phyloP scores from a whole-genome alignment of 2,329 filamentous ascomycete genomes.

The Dactylellina sp. region DNA sequence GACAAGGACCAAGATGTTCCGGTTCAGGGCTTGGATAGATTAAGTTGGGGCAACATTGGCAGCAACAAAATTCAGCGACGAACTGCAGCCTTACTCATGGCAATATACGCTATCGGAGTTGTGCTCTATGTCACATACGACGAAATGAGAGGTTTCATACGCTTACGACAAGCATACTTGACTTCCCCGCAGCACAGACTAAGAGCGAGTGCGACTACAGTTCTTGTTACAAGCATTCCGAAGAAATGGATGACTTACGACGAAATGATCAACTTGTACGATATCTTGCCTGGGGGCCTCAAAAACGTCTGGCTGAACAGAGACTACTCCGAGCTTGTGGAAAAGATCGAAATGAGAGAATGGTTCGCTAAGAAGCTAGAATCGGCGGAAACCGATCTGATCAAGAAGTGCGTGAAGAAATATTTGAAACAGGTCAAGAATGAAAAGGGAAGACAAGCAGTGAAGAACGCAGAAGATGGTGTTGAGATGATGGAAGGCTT shows the following conservation, averaged over 20 bases:
- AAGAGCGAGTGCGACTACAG: slow-evolving; percentile 92
- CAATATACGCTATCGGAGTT: slow-evolving; percentile 81
- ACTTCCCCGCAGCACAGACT: slow-evolving; percentile 95
- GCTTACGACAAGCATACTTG: slow-evolving; percentile 91
- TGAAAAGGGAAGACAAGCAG: slow-evolving; percentile 75
- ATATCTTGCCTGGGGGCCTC: slow-evolving; percentile 95
- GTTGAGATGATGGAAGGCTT: slow-evolving; percentile 39
- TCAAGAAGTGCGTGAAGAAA: slow-evolving; percentile 81
- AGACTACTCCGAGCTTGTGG: slow-evolving; percentile 82
- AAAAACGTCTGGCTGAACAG: slow-evolving; percentile 97
- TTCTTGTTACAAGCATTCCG: slow-evolving; percentile 90
- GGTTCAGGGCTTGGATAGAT: slow-evolving; percentile 78
- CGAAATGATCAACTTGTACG: slow-evolving; percentile 84
- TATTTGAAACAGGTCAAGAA: slow-evolving; percentile 76
- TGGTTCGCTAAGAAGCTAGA: slow-evolving; percentile 79
- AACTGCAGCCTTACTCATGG: slow-evolving; percentile 85
- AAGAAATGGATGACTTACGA: slow-evolving; percentile 88
- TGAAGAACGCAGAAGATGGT: slow-evolving; percentile 66
- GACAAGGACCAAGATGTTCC: slow-evolving; percentile 69
- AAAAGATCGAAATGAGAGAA: slow-evolving; percentile 83
- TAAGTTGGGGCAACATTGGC: slow-evolving; percentile 89
- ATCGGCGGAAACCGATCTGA: slow-evolving; percentile 82
- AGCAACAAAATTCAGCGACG: slow-evolving; percentile 75
- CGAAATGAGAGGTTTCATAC: slow-evolving; percentile 87
- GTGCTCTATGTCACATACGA: slow-evolving; percentile 88